These are phyloP conservation scores for Basipetospora chlamydospora DNA, from an alignment of 2,329 filamentous ascomycete genomes.

Conservation along the genomic window DNA sequence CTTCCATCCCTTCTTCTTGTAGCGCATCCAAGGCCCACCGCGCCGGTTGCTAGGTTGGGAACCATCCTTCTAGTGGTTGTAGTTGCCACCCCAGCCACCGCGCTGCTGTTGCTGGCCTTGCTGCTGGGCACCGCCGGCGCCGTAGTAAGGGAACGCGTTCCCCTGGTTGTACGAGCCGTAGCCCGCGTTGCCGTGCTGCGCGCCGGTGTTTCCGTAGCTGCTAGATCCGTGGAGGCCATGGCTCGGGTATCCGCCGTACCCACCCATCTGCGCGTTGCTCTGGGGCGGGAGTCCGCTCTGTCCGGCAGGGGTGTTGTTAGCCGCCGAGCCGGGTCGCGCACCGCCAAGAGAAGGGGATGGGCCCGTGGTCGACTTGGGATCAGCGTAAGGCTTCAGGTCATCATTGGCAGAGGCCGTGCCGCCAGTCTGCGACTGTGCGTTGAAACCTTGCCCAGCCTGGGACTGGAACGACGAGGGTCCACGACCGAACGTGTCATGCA, in stretches of 20 bases:
- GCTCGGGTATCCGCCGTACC: slow-evolving; percentile 40
- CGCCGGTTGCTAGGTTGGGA: slow-evolving; percentile 1
- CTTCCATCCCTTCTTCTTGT: too few relatives aligned
- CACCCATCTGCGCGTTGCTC: slow-evolving; percentile 39
- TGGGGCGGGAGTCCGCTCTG: slow-evolving; percentile 42
- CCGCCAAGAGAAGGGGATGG: slow-evolving; percentile 42
- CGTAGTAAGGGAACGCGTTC: slow-evolving; percentile 34
- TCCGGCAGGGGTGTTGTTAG: slow-evolving; percentile 33
- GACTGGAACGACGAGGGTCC: slow-evolving; percentile 38
- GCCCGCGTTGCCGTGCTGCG: slow-evolving; percentile 29
- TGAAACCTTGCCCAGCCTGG: slow-evolving; percentile 38
- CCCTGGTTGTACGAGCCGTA: slow-evolving; percentile 38
- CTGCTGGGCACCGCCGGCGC: slow-evolving; percentile 18
- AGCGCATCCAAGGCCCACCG: too few relatives aligned
- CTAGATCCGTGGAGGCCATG: slow-evolving; percentile 40
- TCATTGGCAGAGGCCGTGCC: slow-evolving; percentile 27
- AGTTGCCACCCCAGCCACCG: slow-evolving; percentile 46
- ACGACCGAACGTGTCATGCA: slow-evolving; percentile 41
- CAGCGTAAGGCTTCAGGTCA: slow-evolving; percentile 45
- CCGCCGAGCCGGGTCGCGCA: slow-evolving; percentile 42
- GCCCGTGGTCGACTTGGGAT: slow-evolving; percentile 36
- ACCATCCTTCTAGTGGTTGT: slow-evolving; percentile 25
- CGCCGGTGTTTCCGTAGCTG: slow-evolving; percentile 39
- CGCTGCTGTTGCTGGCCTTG: slow-evolving; percentile 33
- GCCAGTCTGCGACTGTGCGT: slow-evolving; percentile 30